Evolutionary conservation across 1,284 basidiomycete species (phyloP).

Genomic region (Heterobasidion parviporum): DNA sequence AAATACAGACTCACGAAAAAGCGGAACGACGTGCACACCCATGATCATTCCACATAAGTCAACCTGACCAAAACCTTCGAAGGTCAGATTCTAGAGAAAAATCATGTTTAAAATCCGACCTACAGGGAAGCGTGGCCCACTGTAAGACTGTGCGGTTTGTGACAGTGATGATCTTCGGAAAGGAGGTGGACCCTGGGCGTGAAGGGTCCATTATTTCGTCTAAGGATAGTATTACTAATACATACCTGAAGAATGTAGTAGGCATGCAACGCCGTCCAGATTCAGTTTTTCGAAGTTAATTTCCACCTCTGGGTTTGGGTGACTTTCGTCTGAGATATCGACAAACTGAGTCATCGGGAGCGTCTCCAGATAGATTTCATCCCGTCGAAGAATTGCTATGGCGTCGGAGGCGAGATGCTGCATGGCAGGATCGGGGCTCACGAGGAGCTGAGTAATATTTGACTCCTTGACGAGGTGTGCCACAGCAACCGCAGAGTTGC

Average conservation of each 20-base stretch:
- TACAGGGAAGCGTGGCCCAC: slow-evolving; percentile 7
- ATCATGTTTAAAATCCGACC: background rate
- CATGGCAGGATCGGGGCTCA: slow-evolving; percentile 3
- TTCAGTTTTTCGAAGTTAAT: background rate
- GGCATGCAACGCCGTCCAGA: slow-evolving; percentile 8
- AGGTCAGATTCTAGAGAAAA: background rate
- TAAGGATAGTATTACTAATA: background rate
- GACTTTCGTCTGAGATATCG: background rate
- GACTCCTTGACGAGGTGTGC: slow-evolving; percentile 1
- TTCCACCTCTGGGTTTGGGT: background rate
- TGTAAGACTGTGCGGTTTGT: slow-evolving; percentile 13
- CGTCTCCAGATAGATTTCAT: background rate
- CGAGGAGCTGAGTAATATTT: background rate
- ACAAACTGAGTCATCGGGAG: slow-evolving; percentile 1
- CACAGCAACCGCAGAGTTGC: background rate
- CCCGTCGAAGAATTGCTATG: background rate
- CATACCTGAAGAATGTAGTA: slow-evolving; percentile 29
- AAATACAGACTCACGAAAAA: slow-evolving; percentile 9
- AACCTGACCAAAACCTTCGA: slow-evolving; percentile 14
- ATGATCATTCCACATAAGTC: slow-evolving; percentile 12
- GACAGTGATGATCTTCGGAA: slow-evolving; percentile 20
- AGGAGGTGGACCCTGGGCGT: slow-evolving; percentile 19
- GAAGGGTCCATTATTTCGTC: background rate
- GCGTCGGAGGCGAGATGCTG: background rate
- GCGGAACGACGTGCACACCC: slow-evolving; percentile 13